A percentile compares a stretch with the other conserved stretches of the same genome.
These are phyloP conservation scores for Cordyceps tenuipes DNA, from an alignment of 2,329 filamentous ascomycete genomes.

Conservation along the genomic window DNA sequence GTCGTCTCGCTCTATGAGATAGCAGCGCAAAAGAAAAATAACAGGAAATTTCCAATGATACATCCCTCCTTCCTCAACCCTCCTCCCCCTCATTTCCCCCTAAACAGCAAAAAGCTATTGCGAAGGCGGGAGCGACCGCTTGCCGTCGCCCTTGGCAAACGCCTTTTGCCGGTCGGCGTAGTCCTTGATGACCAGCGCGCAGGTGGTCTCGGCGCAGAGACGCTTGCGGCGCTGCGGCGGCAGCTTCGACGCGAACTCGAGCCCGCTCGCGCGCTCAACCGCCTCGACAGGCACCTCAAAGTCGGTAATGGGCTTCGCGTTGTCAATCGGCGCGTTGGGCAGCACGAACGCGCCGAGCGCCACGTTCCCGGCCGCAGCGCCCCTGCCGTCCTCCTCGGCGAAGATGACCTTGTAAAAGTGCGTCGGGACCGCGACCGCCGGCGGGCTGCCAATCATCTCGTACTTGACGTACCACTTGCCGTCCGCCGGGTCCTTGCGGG, in stretches of 20 bases:
- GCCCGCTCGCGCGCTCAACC: conserved; percentile 81
- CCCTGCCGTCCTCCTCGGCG: conserved; percentile 65
- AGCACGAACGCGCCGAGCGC: conserved; percentile 90
- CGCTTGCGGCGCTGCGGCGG: conserved; percentile 64
- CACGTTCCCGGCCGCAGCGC: conserved; percentile 60
- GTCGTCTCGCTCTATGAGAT: not conserved
- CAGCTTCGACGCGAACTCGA: conserved; percentile 82
- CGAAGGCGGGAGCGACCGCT: conserved; percentile 16
- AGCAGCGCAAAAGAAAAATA: not conserved
- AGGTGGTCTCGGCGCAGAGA: conserved; percentile 79
- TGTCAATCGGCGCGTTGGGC: conserved; percentile 82
- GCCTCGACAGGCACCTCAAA: conserved; percentile 94
- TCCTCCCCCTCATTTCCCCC: too few species aligned
- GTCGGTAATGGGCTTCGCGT: conserved; percentile 76
- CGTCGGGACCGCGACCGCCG: conserved; percentile 90
- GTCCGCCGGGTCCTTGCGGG: conserved; percentile 70
- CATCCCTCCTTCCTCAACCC: too few species aligned
- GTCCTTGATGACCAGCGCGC: conserved; percentile 75
- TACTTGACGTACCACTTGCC: conserved; percentile 94
- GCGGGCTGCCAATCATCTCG: conserved; percentile 89
- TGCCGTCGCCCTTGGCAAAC: conserved; percentile 34
- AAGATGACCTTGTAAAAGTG: conserved; percentile 99
- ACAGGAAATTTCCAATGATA: too few species aligned
- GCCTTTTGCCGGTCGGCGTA: conserved; percentile 57
- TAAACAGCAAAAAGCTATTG: not conserved